Evolutionary conservation across 2,329 filamentous ascomycete genomes (phyloP).

Genomic region (Aspergillus pseudoterreus): DNA sequence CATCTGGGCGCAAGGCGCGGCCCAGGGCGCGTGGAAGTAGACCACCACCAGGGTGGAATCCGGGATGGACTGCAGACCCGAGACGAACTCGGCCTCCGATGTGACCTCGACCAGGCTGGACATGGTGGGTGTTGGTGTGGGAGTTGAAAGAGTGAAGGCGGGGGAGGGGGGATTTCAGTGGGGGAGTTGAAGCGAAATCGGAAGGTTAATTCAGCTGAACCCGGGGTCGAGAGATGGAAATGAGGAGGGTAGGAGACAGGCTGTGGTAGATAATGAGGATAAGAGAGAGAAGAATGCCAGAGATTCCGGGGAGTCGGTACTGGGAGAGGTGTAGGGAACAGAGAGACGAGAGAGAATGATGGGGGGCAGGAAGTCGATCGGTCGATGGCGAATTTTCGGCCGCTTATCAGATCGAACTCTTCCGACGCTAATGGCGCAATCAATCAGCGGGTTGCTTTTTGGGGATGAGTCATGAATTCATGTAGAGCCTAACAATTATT

Average conservation of each 20-base stretch:
- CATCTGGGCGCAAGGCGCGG: conserved; percentile 94
- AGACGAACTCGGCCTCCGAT: conserved; percentile 68
- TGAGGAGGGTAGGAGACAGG: not conserved
- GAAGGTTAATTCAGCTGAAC: not conserved
- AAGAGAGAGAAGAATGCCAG: not conserved
- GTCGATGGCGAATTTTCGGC: conserved; percentile 20
- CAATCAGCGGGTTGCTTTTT: too few species aligned
- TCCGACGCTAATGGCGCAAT: not conserved
- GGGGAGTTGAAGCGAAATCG: not conserved
- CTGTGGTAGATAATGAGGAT: not conserved
- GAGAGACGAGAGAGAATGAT: conserved; percentile 6
- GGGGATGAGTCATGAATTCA: too few species aligned
- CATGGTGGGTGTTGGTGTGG: conserved; percentile 48
- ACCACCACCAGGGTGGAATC: conserved; percentile 72
- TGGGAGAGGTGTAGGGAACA: not conserved
- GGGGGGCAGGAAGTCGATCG: conserved; percentile 8
- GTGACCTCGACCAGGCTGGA: conserved; percentile 75
- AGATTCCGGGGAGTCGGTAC: not conserved
- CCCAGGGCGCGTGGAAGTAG: conserved; percentile 97
- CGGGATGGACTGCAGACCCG: conserved; percentile 63
- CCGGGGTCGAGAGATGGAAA: not conserved
- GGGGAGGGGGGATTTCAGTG: not conserved
- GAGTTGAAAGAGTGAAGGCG: not conserved
- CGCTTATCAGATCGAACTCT: conserved; percentile 31
- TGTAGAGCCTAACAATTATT: too few species aligned